These are phyloP conservation scores for Powellomyces hirtus DNA, from an alignment of 192 early-diverging fungal species.

Conservation along the genomic window DNA sequence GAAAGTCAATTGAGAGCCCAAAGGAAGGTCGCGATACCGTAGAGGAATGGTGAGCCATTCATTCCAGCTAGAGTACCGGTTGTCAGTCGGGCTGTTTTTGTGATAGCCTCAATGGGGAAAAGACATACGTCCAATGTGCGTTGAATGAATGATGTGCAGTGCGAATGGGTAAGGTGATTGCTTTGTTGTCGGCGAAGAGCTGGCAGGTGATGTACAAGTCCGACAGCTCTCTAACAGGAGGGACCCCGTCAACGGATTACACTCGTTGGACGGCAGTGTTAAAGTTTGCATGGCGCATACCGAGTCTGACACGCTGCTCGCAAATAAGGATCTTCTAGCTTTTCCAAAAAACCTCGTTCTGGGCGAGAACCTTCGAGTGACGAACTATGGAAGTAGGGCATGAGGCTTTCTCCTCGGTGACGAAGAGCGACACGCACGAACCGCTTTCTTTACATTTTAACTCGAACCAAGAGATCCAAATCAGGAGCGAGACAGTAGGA, in stretches of 20 bases:
- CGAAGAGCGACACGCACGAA: neutral
- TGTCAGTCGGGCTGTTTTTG: neutral
- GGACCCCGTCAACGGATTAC: neutral
- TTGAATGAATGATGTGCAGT: conserved; percentile 66
- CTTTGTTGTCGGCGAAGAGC: conserved; percentile 67
- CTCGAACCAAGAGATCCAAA: conserved; percentile 55
- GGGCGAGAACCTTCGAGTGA: conserved; percentile 18
- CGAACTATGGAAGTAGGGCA: neutral
- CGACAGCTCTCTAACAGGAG: neutral
- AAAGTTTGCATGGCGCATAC: too few species aligned
- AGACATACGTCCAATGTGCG: conserved; percentile 53
- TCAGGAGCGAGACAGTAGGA: conserved; percentile 70
- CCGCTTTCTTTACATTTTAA: conserved; percentile 63
- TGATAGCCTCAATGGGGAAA: neutral
- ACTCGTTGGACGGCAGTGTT: neutral
- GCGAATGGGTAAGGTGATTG: conserved; percentile 61
- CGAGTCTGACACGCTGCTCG: neutral
- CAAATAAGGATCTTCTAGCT: conserved; percentile 2
- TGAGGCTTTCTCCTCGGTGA: neutral
- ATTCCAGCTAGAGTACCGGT: conserved; percentile 65
- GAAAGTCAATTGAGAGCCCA: conserved; percentile 65
- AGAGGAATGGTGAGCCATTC: conserved; percentile 91
- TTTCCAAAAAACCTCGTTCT: neutral
- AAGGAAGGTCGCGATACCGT: conserved; percentile 80
- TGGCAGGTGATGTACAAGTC: conserved; percentile 56